Evolutionary conservation across 2,329 filamentous ascomycete genomes (phyloP).

Genomic region (Colletotrichum abscissum): DNA sequence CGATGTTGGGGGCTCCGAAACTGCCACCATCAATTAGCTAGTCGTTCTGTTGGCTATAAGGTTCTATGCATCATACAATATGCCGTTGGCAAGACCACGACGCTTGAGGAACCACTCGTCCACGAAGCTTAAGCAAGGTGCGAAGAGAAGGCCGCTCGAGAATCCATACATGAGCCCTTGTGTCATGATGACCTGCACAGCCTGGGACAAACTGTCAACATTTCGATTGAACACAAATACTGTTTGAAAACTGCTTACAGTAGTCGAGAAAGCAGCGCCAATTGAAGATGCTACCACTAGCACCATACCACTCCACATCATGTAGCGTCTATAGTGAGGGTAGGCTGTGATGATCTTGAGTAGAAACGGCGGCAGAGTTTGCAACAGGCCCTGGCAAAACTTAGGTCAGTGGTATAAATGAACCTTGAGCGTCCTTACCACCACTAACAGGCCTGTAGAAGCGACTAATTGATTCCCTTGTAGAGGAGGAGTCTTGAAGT

Average conservation of each 20-base stretch:
- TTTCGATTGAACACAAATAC: background rate
- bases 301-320: slow-evolving; percentile 22
- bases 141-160: slow-evolving; percentile 48
- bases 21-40: background rate
- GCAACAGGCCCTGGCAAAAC: background rate
- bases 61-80: slow-evolving; percentile 34
- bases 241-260: background rate
- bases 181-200: slow-evolving; percentile 11
- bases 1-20: slow-evolving; percentile 14
- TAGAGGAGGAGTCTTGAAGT: slow-evolving; percentile 19
- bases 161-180: slow-evolving; percentile 17
- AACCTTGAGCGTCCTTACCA: background rate
- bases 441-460: slow-evolving; percentile 10
- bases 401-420: background rate
- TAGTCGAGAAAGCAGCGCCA: slow-evolving; percentile 11
- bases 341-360: slow-evolving; percentile 1
- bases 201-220: background rate
- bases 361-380: slow-evolving; percentile 10
- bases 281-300: slow-evolving; percentile 8
- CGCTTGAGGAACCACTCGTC: slow-evolving; percentile 54
- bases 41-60: rapidly evolving
- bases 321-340: background rate
- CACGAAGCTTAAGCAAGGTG: slow-evolving; percentile 48
- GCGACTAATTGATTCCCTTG: slow-evolving; percentile 15
- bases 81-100: slow-evolving; percentile 52